phyloP scores from a whole-genome alignment of 108 stramenopile genomes.

The Cyclostephanos invisitatus region DNA sequence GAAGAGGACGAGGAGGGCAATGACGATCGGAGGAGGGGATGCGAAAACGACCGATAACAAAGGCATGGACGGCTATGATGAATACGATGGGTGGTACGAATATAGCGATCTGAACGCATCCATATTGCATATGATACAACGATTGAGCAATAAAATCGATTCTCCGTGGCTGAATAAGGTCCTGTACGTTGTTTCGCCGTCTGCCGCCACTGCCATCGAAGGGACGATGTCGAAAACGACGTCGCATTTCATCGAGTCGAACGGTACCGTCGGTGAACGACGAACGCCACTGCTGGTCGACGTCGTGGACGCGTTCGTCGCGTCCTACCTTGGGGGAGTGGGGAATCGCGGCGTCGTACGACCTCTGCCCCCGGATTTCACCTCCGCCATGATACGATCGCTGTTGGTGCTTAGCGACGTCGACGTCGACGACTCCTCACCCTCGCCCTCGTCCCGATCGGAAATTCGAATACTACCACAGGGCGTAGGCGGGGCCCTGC shows the following conservation, averaged over 20 bases:
- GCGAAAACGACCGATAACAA: neutral
- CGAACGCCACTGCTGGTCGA: constrained; percentile 17
- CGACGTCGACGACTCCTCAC: neutral
- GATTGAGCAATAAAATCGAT: constrained; percentile 45
- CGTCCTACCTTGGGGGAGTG: constrained; percentile 47
- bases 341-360: neutral
- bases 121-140: constrained; percentile 54
- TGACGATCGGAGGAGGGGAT: constrained; percentile 15
- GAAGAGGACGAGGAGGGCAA: constrained; percentile 6
- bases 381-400: constrained; percentile 63
- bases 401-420: constrained; percentile 60
- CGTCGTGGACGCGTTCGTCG: constrained; percentile 36
- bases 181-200: constrained; percentile 69
- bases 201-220: neutral
- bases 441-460: constrained; percentile 1
- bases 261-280: neutral
- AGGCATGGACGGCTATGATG: constrained; percentile 58
- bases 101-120: constrained; percentile 53
- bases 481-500: constrained; percentile 70
- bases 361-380: constrained; percentile 57
- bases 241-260: neutral
- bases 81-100: constrained; percentile 58
- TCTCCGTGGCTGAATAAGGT: constrained; percentile 83
- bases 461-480: constrained; percentile 67
- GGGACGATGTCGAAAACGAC: neutral